Percentiles rank a stretch among this genome's conserved stretches.
Conservation (phyloP, 202 grass and related monocot genomes). For the Hordeum pubiflorum region DNA sequence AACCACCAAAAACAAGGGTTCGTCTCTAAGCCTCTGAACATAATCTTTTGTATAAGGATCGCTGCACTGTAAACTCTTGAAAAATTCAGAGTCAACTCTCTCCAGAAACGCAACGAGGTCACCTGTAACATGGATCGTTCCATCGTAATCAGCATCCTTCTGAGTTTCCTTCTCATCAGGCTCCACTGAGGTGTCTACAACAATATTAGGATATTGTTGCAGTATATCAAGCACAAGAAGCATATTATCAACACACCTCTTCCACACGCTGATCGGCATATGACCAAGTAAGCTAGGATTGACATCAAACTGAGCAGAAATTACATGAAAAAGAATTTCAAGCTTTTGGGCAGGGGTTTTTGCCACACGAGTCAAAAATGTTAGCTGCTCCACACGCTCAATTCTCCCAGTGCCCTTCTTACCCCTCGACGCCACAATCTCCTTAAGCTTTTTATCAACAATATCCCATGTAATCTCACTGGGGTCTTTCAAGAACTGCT, state of each 20-base stretch:
- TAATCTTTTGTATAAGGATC: conserved; percentile 60
- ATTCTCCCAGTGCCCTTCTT: conserved; percentile 69
- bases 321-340: conserved; percentile 52
- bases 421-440: conserved; percentile 66
- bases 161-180: conserved; percentile 47
- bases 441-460: conserved; percentile 73
- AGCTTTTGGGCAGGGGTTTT: conserved; percentile 82
- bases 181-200: conserved; percentile 49
- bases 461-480: conserved; percentile 74
- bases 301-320: conserved; percentile 75
- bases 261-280: conserved; percentile 69
- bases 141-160: conserved; percentile 42
- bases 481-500: conserved; percentile 57
- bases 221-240: conserved; percentile 63
- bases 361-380: conserved; percentile 50
- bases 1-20: conserved; percentile 45
- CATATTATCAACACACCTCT: conserved; percentile 56
- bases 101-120: conserved; percentile 62
- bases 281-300: conserved; percentile 69
- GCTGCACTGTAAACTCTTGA: conserved; percentile 67
- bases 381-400: conserved; percentile 64
- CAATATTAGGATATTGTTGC: conserved; percentile 61
- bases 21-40: conserved; percentile 59
- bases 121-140: conserved; percentile 47
- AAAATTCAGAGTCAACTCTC: conserved; percentile 59